Evolutionary conservation across 305 asterid species (phyloP), one percentile per base, ranked within the genome.

Genomic region (Striga hermonthica): DNA sequence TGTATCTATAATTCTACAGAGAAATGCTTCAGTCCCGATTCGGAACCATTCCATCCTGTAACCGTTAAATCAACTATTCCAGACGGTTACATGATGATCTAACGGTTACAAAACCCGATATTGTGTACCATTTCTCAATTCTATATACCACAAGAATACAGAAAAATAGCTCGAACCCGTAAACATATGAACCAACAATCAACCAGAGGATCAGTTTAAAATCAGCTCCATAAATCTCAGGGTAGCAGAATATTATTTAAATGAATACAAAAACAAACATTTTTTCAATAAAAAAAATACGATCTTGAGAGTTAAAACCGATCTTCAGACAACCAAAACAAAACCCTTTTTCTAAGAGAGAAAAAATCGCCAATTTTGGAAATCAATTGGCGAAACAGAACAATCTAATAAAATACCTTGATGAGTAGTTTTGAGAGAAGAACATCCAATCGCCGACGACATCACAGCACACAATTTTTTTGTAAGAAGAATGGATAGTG

Each of bases 371-470:
- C 31, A 22, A 22, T 22, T 22, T 22, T 22, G 31, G 31, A 22
- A 22, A 22, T 22, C 31, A 22, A 22, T 22, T 10, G 47, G 9
- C 47, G 10, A 41, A 7, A 4, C 10, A 41, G 47, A 8, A 41
- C 7, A 50, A 50, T 50, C 28, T 22, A 22, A 22, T 6, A 28
- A 38, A 45, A 39, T 71, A 80, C 85, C 85, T 75, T 66, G 74
- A 65, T 75, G 58, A 10, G 78, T 56, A 57, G 69, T 68, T 71
- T 71, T 75, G 67, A 81, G 66, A 65, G 80, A 78, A 50, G 66
- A 75, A 22, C 72, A 75, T 52, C 81, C 86, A 62, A 78, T 72
- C 40, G 77, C 62, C 52, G 73, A 60, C 55, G 81, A 63, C 52
- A 81, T 72, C 86, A 81, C 78, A 44, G 62, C 62, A 48, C 9